Evolutionary conservation across 495 filamentous ascomycete genomes (phyloP), one percentile per base, ranked within the genome.

Genomic region (Penicillium longicatenatum): DNA sequence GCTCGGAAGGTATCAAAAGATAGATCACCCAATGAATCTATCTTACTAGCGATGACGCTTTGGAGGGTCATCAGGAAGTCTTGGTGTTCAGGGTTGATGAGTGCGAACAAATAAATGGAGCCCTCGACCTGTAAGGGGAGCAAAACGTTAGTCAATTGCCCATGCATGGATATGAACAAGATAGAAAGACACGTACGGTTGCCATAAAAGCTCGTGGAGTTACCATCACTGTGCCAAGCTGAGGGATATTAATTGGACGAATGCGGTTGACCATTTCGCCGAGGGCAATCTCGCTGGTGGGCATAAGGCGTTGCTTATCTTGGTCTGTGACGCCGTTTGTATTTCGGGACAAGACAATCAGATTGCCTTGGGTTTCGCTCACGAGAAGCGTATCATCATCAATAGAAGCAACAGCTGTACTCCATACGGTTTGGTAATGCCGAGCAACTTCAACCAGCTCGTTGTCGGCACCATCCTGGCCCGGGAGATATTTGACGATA

Each of bases 211-310:
- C 94, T 64, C 83, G 86, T 0, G 94, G 95, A 10, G 87, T 75
- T 22, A 96, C 83, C 19, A 86, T 79, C 5, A 89, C 85, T 60
- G 75, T 83, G 10, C 77, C 69, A 31, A 83, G 78, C 20, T 92
- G 84, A n/a, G 78, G 74, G 26, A 79, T 73, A 58, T 82, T 71
- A 20, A 86, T 78, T 7, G 78, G 75, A 21, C 84, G 73, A 33
- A 98, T 96, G 24, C 84, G 81, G 61, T 98, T 98, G 39, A 97
- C 91, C 86, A 92, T 89, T 68, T 98, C 93, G 2, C 94, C 92
- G 21, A 99, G 69, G 33, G 85, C 84, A 21, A 97, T 84, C 73
- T 97, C 93, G 42, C 86, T 85, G 3, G 84, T 91, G 1, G 92
- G 75, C 33, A 89, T 77, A 59, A 98, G 69, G n/a, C 85, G 78